Percentiles rank a stretch among this genome's conserved stretches.
Conservation (phyloP, 2,329 filamentous ascomycete genomes). For the Calycina herbarum region DNA sequence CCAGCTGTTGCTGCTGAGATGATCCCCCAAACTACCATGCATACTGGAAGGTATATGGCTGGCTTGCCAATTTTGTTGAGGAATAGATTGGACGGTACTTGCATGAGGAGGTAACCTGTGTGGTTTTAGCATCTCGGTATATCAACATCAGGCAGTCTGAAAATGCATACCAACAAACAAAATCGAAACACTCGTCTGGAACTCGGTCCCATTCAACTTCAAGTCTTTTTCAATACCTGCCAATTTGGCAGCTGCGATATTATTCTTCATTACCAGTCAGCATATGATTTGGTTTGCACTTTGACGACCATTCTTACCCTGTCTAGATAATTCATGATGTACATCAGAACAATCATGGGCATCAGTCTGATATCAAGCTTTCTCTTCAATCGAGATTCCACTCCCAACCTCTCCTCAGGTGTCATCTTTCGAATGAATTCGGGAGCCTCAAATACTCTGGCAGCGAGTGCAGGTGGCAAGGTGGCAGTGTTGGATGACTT, state of each 20-base stretch:
- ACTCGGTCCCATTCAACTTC: conserved; percentile 42
- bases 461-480: neutral
- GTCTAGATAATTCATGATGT: conserved; percentile 68
- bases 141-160: neutral
- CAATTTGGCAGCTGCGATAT: conserved; percentile 55
- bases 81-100: conserved; percentile 50
- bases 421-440: conserved; percentile 46
- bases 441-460: conserved; percentile 26
- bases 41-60: conserved; percentile 50
- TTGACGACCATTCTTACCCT: conserved; percentile 32
- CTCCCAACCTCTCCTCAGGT: conserved; percentile 48
- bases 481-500: conserved; percentile 7
- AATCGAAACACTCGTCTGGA: conserved; percentile 45
- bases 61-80: conserved; percentile 51
- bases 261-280: conserved; percentile 51
- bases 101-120: conserved; percentile 40
- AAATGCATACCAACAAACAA: conserved; percentile 38
- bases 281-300: conserved; percentile 58
- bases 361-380: conserved; percentile 67
- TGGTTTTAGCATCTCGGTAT: neutral
- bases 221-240: conserved; percentile 49
- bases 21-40: conserved; percentile 51
- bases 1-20: conserved; percentile 51
- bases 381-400: conserved; percentile 58
- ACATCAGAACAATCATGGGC: conserved; percentile 69